Base-by-base conservation (phyloP, 2,329 filamentous ascomycete species). In the Bimuria novae-zelandiae region DNA sequence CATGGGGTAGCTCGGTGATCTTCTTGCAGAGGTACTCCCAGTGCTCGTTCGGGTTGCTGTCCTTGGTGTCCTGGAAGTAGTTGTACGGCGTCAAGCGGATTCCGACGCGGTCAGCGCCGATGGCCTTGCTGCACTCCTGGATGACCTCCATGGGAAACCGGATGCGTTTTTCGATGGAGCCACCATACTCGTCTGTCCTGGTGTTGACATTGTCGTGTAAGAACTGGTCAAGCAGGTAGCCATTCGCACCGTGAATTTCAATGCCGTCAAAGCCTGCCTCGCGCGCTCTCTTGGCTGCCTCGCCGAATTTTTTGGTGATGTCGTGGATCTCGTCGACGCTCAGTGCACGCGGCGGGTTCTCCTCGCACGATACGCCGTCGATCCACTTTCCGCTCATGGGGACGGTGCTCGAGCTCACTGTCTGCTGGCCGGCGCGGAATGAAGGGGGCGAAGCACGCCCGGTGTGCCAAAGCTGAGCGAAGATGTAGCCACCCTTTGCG, bases 71-170 rank as follows among this genome's bases (percentile, higher is more conserved):
- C 45, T 71, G 69, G 57, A 72, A 72, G 59, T 72, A 73, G 54
- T 72, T 73, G 57, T 61, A 73, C 4, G 70, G 70, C 19, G 60
- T 64, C 21, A 72, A 61, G 22, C 70, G 62, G 17, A 75, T 70
- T 12, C 67, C 70, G 6, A 70, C 64, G 12, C 65, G 62, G 17
- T 71, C 66, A 39, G 61, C 60, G 7, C 72, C 71, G 40, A 74
- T 69, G 2, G 71, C 67, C 33, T 66, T 68, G 7, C 33, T 61
- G 32, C 65, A 65, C 48, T 66, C 69, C 40, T 66, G 51, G 40
- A 73, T 80, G n/a, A 85, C 72, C 58, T 84, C 82, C 2, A 86
- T 65, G 1, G 77, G 78, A 59, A 88, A 87, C 4, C 75, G 77
- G 55, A 77, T 81, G n/a, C 80, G 74, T 52, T 81, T 80, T 62